Percentiles rank a stretch among this genome's conserved stretches.
phyloP scores from a whole-genome alignment of 2,329 filamentous ascomycete species.

The Colletotrichum falcatum region DNA sequence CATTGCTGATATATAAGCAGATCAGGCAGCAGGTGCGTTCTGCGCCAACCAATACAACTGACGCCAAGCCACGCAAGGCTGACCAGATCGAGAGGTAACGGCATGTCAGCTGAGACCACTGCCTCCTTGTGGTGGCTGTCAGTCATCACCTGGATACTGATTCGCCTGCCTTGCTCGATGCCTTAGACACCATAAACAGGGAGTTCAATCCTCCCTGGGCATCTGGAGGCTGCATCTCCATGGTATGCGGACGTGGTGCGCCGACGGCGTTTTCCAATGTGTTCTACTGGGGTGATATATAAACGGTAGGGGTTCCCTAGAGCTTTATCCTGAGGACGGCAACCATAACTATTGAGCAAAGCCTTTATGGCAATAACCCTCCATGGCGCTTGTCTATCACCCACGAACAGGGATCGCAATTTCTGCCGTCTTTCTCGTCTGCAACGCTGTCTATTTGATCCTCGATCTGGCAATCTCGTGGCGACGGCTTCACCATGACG shows the following conservation, averaged over 20 bases:
- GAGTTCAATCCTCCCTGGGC: background rate
- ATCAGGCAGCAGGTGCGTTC: background rate
- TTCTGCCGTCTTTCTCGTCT: background rate
- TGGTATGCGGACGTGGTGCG: background rate
- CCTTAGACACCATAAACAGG: background rate
- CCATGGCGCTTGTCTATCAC: background rate
- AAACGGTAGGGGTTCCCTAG: background rate
- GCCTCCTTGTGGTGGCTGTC: background rate
- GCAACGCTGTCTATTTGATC: background rate
- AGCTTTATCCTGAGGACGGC: background rate
- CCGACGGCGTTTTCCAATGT: background rate
- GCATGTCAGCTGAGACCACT: background rate
- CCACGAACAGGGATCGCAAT: background rate
- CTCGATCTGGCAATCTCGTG: background rate
- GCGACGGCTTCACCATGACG: accelerated
- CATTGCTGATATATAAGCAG: accelerated
- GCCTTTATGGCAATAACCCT: too few species aligned
- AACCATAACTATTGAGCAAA: too few species aligned
- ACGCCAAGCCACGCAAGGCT: background rate
- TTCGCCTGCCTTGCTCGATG: background rate
- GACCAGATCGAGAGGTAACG: too few species aligned
- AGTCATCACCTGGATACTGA: background rate
- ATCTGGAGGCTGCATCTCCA: background rate
- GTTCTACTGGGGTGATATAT: background rate
- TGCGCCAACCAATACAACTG: background rate